Base-by-base conservation (phyloP, 352 stramenopile species). In the Pythium chondricola region DNA sequence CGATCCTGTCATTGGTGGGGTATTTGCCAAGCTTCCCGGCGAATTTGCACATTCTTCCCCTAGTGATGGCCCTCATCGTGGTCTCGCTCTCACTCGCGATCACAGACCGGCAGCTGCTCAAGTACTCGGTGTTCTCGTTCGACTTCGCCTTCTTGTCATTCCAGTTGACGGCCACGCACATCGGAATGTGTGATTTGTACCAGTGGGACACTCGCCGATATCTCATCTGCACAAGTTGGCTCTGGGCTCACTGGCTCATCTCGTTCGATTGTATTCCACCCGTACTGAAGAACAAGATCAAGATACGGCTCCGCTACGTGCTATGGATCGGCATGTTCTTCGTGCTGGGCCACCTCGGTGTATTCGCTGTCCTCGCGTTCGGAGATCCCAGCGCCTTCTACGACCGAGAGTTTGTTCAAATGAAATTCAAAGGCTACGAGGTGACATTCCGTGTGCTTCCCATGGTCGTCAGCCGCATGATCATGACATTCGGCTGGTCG, bases 71-170 rank as follows among this genome's bases (percentile, higher is more conserved):
- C 13, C 71, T 69, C 31, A 56, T 36, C 16, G 39, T 9, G 3
- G 16, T 43, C 14, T 22, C 46, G 1, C 36, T 40, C 5, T 53
- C 43, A 3, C 22, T 52, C 25, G 30, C 26, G 2, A 36, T 59
- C 27, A 63, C 54, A 27, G 51, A 71, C 27, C 55, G 51, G 0
- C 50, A 65, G 22, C 37, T 74, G 24, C 53, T 73, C 31, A 43
- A 56, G 8, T 52, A 56, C 14, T 36, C 71, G 24, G 27, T 67
- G 14, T 57, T 58, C n/a, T 71, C 61, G 21, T 77, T 77, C 36
- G 67, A 77, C 32, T 69, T 71, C 26, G 32, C 45, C 3, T 71
- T 71, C 27, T 40, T 71, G n/a, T 67, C 63, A 25, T 25, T 69
- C 18, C 63, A 77, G 50, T 39, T 71, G 27, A 61, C 58, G 2